Base-by-base conservation (phyloP, 768 basidiomycete genomes). In the Trametes punicea region DNA sequence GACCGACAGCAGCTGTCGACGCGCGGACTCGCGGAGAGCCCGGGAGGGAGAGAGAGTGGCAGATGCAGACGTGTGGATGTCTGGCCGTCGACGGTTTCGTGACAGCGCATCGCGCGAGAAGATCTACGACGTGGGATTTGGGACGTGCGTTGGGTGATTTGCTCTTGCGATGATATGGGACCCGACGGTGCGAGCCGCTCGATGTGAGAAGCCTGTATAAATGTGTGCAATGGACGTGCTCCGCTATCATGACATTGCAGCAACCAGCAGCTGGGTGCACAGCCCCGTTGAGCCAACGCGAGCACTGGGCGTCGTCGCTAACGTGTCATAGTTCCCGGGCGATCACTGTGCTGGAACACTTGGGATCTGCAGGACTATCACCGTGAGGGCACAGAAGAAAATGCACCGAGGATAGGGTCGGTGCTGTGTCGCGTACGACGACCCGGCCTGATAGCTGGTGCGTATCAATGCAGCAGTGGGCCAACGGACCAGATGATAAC, bases 201-300 rank as follows among this genome's bases (percentile, higher is more conserved):
- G 34, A 10, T 7, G 13, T n/a, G 34, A 8, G 34, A 36, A 15
- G 34, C 8, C 5, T n/a, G 13, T 13, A 31, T 7, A 31, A n/a
- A 9, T 36, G 34, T 8, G 34, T n/a, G 34, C 4, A 5, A n/a
- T 36, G 34, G n/a, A n/a, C 13, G 15, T 36, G 34, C 34, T n/a
- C n/a, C 30, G 46, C 46, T 47, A 47, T 31, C 46, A 47, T 47
- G 46, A 33, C 46, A 47, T 44, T 25, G 31, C 30, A 47, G 7
- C 46, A 47, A n/a, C 46, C n/a, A 16, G 9, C 13, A 36, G 25
- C 42, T 11, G 21, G n/a, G 45, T 21, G 29, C 46, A 47, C 46
- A 47, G 46, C 46, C 46, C 31, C 31, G n/a, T n/a, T n/a, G n/a
- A n/a, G n/a, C n/a, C n/a, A n/a, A n/a, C n/a, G n/a, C n/a, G n/a